A percentile compares a stretch with the other conserved stretches of the same genome.
Conservation (phyloP, 345 rosid species). For the Pseudoturritis turrita region DNA sequence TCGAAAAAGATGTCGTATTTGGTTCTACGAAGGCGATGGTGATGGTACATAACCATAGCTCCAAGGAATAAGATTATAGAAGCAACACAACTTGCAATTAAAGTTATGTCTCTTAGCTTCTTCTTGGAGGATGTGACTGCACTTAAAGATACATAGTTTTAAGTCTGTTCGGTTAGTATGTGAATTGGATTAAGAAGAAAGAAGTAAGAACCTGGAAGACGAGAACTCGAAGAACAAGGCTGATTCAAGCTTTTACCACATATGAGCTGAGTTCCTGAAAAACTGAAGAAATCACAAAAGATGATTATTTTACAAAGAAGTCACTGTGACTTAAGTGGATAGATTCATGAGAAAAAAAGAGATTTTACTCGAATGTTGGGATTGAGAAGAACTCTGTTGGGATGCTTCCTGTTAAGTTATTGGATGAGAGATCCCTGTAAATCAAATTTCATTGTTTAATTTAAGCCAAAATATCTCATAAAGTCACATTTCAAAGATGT, state of each 20-base stretch:
- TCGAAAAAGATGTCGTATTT: conserved; percentile 58
- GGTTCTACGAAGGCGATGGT: conserved; percentile 37
- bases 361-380: conserved; percentile 61
- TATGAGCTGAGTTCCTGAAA: conserved; percentile 56
- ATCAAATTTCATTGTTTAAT: not conserved
- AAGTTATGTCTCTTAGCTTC: conserved; percentile 48
- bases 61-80: conserved; percentile 43
- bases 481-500: not conserved
- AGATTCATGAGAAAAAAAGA: not conserved
- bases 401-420: conserved; percentile 59
- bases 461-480: not conserved
- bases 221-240: conserved; percentile 59
- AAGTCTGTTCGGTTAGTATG: not conserved
- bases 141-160: not conserved
- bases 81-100: conserved; percentile 54
- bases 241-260: conserved; percentile 67
- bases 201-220: conserved; percentile 47
- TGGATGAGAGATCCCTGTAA: conserved; percentile 78
- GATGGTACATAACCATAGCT: conserved; percentile 48
- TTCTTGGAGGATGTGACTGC: conserved; percentile 57
- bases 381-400: conserved; percentile 55
- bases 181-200: conserved; percentile 1
- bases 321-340: not conserved
- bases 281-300: conserved; percentile 42
- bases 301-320: not conserved